phyloP scores from a whole-genome alignment of 2,329 filamentous ascomycete species.

The Zymoseptoria pseudotritici region DNA sequence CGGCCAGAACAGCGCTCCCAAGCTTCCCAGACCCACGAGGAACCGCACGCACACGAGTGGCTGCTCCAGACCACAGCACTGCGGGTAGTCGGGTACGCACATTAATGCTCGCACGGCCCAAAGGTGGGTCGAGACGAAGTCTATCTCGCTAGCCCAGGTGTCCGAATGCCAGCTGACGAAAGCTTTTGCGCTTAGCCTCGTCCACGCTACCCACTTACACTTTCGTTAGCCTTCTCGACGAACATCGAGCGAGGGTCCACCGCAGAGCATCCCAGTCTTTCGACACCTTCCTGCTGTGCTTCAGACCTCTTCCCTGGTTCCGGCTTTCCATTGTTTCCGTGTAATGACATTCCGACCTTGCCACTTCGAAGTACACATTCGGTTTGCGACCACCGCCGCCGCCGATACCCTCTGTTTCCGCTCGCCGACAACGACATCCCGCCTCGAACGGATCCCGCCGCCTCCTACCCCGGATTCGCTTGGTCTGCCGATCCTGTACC shows the following conservation, averaged over 20 bases:
- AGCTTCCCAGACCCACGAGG: neutral
- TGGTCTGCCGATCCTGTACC: neutral
- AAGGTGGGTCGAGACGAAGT: conserved; percentile 9
- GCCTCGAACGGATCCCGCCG: neutral
- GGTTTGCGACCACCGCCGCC: neutral
- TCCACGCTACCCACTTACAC: neutral
- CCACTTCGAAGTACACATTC: neutral
- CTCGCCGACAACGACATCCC: neutral
- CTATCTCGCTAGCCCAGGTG: conserved; percentile 16
- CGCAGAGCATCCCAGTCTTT: conserved; percentile 1
- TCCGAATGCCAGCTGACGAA: conserved; percentile 19
- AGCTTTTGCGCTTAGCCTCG: conserved; percentile 1
- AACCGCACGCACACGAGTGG: neutral
- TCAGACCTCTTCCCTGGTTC: neutral
- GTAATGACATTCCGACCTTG: neutral
- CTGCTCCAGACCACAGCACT: neutral
- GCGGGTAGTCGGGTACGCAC: neutral
- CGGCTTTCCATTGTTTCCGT: neutral
- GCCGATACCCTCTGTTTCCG: neutral
- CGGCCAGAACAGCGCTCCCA: neutral
- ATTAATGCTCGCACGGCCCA: neutral
- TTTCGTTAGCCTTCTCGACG: conserved; percentile 4
- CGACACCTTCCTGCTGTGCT: neutral
- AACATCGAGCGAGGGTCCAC: conserved; percentile 1
- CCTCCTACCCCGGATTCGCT: neutral